Evolutionary conservation across 768 basidiomycete genomes (phyloP), one percentile per base, ranked within the genome.

Genomic region (Rhizopogon vulgaris): DNA sequence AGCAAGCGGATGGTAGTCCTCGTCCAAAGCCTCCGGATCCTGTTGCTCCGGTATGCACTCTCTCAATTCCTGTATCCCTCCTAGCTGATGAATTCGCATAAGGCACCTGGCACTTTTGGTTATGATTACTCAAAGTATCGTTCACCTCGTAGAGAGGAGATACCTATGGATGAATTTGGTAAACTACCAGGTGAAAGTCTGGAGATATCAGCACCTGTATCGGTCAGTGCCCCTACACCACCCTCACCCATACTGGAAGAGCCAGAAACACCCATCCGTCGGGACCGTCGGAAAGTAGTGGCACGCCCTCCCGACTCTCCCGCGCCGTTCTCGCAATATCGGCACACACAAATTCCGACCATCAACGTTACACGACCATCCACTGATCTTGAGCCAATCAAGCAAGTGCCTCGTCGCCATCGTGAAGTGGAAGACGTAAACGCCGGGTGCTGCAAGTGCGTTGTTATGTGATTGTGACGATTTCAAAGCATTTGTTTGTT

Each of bases 51-150:
- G 45, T 46, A 3, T 24, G 45, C 30, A 39, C 15, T 48, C 45
- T 28, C n/a, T 41, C n/a, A n/a, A 48, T 37, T 36, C 25, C 34
- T 38, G 28, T 27, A 57, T 32, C 17, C 32, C 46, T n/a, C 36
- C 38, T 51, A 58, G 50, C 52, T 46, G 37, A 12, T 14, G 18
- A 49, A 17, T 52, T 53, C 42, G 6, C 41, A 28, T 25, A 52
- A 89, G 88, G 86, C 87, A 15, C 87, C 90, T 8, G 89, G 89
- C 17, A 90, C 87, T 40, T 92, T 92, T 65, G 88, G 84, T 4
- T 91, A 75, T 63, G 84, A 90, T 60, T 76, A 79, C 50, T 72
- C 83, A 6, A 92, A 90, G 67, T 83, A 84, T 59, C 80, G 82
- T 7, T 73, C 75, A 9, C 71, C 73, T 54, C 75, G 70, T 42